Evolutionary conservation across 148 eudicot species (phyloP).

Genomic region (Fagopyrum homotropicum): DNA sequence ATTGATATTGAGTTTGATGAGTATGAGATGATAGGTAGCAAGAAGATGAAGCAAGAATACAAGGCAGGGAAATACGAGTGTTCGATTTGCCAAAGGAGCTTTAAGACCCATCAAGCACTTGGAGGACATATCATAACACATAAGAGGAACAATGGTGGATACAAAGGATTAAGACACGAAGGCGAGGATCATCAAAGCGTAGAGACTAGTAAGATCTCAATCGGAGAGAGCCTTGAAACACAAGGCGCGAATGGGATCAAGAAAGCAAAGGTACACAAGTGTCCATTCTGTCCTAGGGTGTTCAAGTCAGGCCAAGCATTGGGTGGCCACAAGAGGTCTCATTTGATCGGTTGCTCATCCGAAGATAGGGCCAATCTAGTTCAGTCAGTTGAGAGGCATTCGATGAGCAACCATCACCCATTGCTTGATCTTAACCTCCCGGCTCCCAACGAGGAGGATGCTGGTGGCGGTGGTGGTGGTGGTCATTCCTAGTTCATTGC

Average conservation of each 20-base stretch:
- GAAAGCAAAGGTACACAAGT: slow-evolving; percentile 47
- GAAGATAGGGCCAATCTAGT: slow-evolving; percentile 14
- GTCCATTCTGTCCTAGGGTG: slow-evolving; percentile 68
- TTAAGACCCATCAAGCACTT: slow-evolving; percentile 57
- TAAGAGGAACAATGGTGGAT: slow-evolving; percentile 31
- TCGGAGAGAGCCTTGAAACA: not conserved
- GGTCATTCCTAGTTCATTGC: not conserved
- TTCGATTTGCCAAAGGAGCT: slow-evolving; percentile 34
- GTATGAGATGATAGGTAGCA: not conserved
- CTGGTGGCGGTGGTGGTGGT: not conserved
- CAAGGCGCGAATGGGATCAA: not conserved
- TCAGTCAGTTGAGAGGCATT: not conserved
- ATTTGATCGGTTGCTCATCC: slow-evolving; percentile 39
- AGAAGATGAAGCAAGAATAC: not conserved
- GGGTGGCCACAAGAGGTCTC: slow-evolving; percentile 96
- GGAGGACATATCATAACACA: slow-evolving; percentile 63
- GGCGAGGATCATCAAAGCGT: not conserved
- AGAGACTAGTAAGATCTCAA: not conserved
- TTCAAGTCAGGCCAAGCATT: slow-evolving; percentile 92
- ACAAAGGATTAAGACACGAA: slow-evolving; percentile 9
- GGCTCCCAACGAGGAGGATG: not conserved
- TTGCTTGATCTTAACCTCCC: slow-evolving; percentile 14
- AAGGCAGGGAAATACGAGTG: slow-evolving; percentile 42
- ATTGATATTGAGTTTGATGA: slow-evolving; percentile 3
- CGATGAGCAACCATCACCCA: not conserved